Base-by-base conservation (phyloP, 352 stramenopile species). In the Globisporangium solare region DNA sequence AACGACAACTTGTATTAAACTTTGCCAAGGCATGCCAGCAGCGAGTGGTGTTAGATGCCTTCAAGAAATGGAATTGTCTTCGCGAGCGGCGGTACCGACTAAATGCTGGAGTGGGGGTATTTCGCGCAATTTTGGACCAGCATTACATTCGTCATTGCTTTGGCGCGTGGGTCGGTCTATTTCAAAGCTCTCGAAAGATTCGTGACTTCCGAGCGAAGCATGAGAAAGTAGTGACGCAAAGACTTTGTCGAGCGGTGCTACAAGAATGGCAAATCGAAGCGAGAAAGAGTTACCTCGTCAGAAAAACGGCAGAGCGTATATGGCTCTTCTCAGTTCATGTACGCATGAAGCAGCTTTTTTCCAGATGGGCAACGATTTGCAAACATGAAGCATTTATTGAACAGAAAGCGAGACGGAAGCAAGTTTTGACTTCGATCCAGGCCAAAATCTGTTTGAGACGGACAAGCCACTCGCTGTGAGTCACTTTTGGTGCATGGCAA, bases 311-410 rank as follows among this genome's bases (percentile, higher is more conserved):
- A 0, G 63, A 75, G 24, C 54, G 64, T 40, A 72, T 83, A 18
- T 77, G 69, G 67, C 31, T 83, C 7, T 49, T 39, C 2, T 75
- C 73, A n/a, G 60, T 85, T 1, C 67, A 73, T 40, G 40, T 50
- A 0, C 66, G 64, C 18, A 56, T 86, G 57, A 48, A 50, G 31
- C 32, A 73, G 11, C 55, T 66, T n/a, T 83, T 87, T 43, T 41
- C 5, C 1, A 58, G 53, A 20, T 89, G 79, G 79, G 39, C 12
- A 8, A 53, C 27, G 10, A 22, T 43, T 42, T 54, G 32, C 39
- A 18, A 42, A 0, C 55, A 58, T 20, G 47, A 60, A 17, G 35
- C 18, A 12, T 41, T 56, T 27, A 10, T 24, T 12, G 70, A 68
- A 22, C 54, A 57, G 37, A 49, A 54, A 15, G 53, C 37, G 21